Conservation (phyloP, 2,329 filamentous ascomycete species). For the Nemania bipapillata region DNA sequence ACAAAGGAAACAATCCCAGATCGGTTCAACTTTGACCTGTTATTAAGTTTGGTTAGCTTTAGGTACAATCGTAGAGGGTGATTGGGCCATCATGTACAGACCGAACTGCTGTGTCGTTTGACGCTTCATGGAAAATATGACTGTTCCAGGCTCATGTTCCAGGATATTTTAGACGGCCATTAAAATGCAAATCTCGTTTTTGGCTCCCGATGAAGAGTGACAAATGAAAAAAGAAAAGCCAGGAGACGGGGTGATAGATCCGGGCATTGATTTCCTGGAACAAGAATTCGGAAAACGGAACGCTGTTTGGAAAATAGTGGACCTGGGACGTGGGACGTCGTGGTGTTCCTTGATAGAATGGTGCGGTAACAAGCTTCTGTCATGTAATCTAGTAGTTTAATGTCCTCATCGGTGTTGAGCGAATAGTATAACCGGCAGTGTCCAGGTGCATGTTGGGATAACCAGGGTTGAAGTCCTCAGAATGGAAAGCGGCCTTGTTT, state of each 20-base stretch:
- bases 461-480: constrained; percentile 17
- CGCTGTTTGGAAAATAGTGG: neutral
- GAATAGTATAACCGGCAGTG: constrained; percentile 4
- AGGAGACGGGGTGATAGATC: constrained; percentile 6
- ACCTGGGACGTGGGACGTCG: neutral
- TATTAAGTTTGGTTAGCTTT: constrained; percentile 51
- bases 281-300: constrained; percentile 10
- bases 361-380: neutral
- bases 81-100: constrained; percentile 53
- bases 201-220: constrained; percentile 14
- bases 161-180: constrained; percentile 30
- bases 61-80: constrained; percentile 29
- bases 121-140: constrained; percentile 22
- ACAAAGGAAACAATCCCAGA: constrained; percentile 52
- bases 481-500: constrained; percentile 34
- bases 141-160: constrained; percentile 27
- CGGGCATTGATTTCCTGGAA: constrained; percentile 11
- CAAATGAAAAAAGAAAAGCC: constrained; percentile 28
- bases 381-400: constrained; percentile 2
- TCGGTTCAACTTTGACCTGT: constrained; percentile 69
- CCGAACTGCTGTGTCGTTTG: constrained; percentile 49
- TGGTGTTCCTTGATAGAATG: neutral
- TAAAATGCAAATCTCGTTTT: constrained; percentile 16
- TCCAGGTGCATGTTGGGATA: neutral
- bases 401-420: neutral